These are phyloP conservation scores for Amanita thiersii DNA, from an alignment of 768 basidiomycete genomes.

Conservation along the genomic window DNA sequence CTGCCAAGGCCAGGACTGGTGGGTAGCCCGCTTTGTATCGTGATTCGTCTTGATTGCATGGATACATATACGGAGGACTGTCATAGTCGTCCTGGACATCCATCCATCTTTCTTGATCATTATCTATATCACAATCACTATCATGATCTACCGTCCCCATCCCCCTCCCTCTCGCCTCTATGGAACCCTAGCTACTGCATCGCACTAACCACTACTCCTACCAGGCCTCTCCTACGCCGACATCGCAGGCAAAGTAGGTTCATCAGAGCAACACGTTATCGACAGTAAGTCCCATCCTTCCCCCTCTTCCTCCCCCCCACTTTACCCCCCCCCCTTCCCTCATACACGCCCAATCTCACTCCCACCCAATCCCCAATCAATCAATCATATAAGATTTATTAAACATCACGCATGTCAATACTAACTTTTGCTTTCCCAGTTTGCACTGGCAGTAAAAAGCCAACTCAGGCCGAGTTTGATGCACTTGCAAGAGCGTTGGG, in stretches of 20 bases:
- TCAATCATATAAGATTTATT: not conserved
- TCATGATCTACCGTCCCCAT: too few species aligned
- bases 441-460: constrained; percentile 31
- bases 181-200: too few species aligned
- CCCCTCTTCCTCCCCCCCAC: not conserved
- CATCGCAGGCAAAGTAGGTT: constrained; percentile 39
- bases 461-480: constrained; percentile 42
- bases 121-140: too few species aligned
- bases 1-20: constrained; percentile 45
- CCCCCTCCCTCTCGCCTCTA: too few species aligned
- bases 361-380: not conserved
- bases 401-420: not conserved
- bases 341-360: not conserved
- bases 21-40: constrained; percentile 6
- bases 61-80: too few species aligned
- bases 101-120: too few species aligned
- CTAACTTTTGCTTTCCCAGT: constrained; percentile 25
- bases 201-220: not conserved
- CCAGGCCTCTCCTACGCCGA: constrained; percentile 39
- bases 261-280: constrained; percentile 37
- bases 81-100: too few species aligned
- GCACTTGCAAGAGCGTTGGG: constrained; percentile 34
- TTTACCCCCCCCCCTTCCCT: not conserved
- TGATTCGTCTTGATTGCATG: too few species aligned
- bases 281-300: constrained; percentile 33